A percentile compares a stretch with the other conserved stretches of the same genome.
These are phyloP conservation scores for Arachis hypogaea DNA, from an alignment of 306 rosid species.

Conservation along the genomic window DNA sequence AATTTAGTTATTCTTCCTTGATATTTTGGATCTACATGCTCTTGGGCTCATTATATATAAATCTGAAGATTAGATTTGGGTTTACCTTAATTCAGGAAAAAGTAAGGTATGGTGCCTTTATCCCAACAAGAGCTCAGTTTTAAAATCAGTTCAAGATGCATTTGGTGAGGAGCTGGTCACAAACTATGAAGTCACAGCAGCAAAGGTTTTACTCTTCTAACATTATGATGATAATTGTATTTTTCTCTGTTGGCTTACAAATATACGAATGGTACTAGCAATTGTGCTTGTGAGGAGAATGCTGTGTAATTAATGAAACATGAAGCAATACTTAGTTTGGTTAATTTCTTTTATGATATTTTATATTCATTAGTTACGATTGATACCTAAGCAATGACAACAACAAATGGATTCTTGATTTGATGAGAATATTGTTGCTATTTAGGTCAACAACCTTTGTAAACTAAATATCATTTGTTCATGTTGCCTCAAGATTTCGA, in stretches of 20 bases:
- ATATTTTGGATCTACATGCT: slow-evolving; percentile 22
- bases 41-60: slow-evolving; percentile 5
- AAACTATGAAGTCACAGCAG: slow-evolving; percentile 38
- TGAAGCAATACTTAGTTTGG: slow-evolving; percentile 14
- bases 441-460: slow-evolving; percentile 9
- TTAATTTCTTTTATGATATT: slow-evolving; percentile 2
- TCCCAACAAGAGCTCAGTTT: slow-evolving; percentile 70
- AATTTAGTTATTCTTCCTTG: slow-evolving; percentile 12
- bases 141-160: slow-evolving; percentile 69
- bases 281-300: slow-evolving; percentile 12
- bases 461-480: not conserved
- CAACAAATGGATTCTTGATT: slow-evolving; percentile 6
- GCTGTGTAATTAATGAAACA: slow-evolving; percentile 4
- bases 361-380: not conserved
- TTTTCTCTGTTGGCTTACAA: slow-evolving; percentile 17
- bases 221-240: slow-evolving; percentile 8
- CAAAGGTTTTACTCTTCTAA: slow-evolving; percentile 46
- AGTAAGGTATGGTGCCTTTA: slow-evolving; percentile 86
- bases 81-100: slow-evolving; percentile 59
- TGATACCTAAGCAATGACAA: slow-evolving; percentile 24
- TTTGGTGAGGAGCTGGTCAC: slow-evolving; percentile 57
- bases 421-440: not conserved
- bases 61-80: slow-evolving; percentile 23
- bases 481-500: slow-evolving; percentile 35
- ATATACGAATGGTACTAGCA: not conserved